A percentile compares a stretch with the other conserved stretches of the same genome.
phyloP scores from a whole-genome alignment of 495 filamentous ascomycete genomes.

The Aspergillus incahuasiensis region DNA sequence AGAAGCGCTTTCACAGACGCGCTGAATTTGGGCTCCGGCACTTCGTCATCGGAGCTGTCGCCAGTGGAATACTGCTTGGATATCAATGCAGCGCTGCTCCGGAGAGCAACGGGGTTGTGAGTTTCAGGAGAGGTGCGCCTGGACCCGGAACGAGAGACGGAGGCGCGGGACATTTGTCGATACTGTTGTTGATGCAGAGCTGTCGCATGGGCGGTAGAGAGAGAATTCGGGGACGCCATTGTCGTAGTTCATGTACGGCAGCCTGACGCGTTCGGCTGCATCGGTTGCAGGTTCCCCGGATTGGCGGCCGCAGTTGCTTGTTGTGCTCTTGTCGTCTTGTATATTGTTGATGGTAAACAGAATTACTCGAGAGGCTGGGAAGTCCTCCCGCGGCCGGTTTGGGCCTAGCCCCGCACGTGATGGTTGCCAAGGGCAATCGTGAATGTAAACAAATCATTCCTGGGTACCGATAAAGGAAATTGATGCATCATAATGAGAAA shows the following conservation, averaged over 20 bases:
- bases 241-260: conserved; percentile 18
- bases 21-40: conserved; percentile 74
- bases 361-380: conserved; percentile 23
- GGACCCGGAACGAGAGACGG: conserved; percentile 38
- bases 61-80: conserved; percentile 40
- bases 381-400: neutral
- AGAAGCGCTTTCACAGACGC: conserved; percentile 73
- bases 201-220: conserved; percentile 34
- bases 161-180: conserved; percentile 40
- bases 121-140: conserved; percentile 38
- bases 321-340: conserved; percentile 15
- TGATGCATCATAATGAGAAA: neutral
- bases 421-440: neutral
- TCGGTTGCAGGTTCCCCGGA: conserved; percentile 11
- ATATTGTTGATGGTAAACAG: conserved; percentile 9
- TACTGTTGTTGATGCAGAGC: conserved; percentile 31
- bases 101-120: conserved; percentile 17
- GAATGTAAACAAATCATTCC: neutral
- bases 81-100: conserved; percentile 16
- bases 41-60: conserved; percentile 72
- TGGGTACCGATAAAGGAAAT: neutral
- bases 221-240: conserved; percentile 39
- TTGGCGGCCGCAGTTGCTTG: conserved; percentile 12
- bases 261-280: conserved; percentile 18
- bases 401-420: conserved; percentile 18